A percentile compares a stretch with the other conserved stretches of the same genome.
These are phyloP conservation scores for Barnettozyma sp. DNA, from an alignment of 805 yeast species.

Conservation along the genomic window DNA sequence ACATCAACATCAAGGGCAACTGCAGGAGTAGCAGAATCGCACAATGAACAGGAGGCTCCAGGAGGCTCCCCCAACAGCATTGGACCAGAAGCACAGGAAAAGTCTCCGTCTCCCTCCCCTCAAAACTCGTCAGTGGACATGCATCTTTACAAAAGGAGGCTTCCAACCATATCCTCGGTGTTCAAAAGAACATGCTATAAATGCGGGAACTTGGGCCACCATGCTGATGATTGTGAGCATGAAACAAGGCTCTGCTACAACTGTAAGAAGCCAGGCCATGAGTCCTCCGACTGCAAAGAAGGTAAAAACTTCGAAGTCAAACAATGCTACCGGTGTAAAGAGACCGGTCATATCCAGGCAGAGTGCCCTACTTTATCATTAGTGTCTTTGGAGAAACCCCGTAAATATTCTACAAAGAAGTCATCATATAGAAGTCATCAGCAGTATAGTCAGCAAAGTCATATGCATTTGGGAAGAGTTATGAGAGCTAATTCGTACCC, in stretches of 20 bases:
- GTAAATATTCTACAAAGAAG: conserved; percentile 1
- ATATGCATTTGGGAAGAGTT: background rate
- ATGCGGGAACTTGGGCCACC: conserved; percentile 28
- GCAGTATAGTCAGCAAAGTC: background rate
- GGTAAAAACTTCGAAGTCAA: conserved; percentile 18
- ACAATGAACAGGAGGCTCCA: too few relatives aligned
- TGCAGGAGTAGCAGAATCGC: too few relatives aligned
- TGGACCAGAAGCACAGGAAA: too few relatives aligned
- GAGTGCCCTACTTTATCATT: conserved; percentile 20
- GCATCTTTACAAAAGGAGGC: background rate
- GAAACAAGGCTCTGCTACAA: conserved; percentile 26
- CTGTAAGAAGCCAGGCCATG: conserved; percentile 28
- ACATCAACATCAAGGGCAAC: too few relatives aligned
- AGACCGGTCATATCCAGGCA: conserved; percentile 27
- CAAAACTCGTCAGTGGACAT: too few relatives aligned
- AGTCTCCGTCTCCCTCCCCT: too few relatives aligned
- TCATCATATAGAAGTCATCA: too few relatives aligned
- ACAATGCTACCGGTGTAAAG: conserved; percentile 27
- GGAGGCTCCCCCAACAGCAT: too few relatives aligned
- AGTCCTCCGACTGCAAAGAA: conserved; percentile 23
- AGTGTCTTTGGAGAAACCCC: conserved; percentile 1
- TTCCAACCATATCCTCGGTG: conserved; percentile 16
- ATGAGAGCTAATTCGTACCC: background rate
- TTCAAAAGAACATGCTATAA: conserved; percentile 27
- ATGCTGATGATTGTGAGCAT: conserved; percentile 24